Conservation (phyloP, 306 rosid species). For the Inga leiocalycina region DNA sequence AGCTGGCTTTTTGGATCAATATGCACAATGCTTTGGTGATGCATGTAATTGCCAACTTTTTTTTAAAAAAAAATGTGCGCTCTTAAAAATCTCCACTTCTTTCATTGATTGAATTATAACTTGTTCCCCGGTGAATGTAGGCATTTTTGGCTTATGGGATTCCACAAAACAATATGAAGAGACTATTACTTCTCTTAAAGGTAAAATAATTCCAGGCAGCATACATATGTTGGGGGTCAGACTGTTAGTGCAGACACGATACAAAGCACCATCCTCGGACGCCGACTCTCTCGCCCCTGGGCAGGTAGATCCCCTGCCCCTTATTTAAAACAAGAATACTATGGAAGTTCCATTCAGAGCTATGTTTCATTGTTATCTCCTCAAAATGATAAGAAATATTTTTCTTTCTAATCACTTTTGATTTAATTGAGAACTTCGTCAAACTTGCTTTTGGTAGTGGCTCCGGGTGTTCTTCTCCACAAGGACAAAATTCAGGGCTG, state of each 20-base stretch:
- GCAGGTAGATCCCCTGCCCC: constrained; percentile 57
- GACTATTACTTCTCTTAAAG: constrained; percentile 81
- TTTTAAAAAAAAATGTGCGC: constrained; percentile 1
- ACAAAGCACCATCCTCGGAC: constrained; percentile 80
- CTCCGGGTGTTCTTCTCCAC: constrained; percentile 72
- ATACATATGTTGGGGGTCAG: constrained; percentile 85
- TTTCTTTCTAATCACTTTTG: constrained; percentile 6
- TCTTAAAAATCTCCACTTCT: constrained; percentile 22
- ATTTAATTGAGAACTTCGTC: constrained; percentile 1
- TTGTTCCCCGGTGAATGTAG: constrained; percentile 46
- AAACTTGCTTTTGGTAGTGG: constrained; percentile 62
- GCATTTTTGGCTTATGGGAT: constrained; percentile 97
- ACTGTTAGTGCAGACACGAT: constrained; percentile 86
- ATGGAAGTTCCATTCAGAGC: neutral
- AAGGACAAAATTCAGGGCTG: constrained; percentile 66
- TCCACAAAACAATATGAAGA: constrained; percentile 86
- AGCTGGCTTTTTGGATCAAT: constrained; percentile 97
- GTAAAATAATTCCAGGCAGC: constrained; percentile 85
- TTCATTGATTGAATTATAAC: constrained; percentile 16
- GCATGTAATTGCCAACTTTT: constrained; percentile 68
- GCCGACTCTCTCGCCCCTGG: constrained; percentile 93
- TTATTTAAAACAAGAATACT: neutral
- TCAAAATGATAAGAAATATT: neutral
- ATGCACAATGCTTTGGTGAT: constrained; percentile 93
- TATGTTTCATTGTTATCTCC: neutral